phyloP scores from a whole-genome alignment of 2,329 filamentous ascomycete genomes.

The Aspergillus quadrilineatus region DNA sequence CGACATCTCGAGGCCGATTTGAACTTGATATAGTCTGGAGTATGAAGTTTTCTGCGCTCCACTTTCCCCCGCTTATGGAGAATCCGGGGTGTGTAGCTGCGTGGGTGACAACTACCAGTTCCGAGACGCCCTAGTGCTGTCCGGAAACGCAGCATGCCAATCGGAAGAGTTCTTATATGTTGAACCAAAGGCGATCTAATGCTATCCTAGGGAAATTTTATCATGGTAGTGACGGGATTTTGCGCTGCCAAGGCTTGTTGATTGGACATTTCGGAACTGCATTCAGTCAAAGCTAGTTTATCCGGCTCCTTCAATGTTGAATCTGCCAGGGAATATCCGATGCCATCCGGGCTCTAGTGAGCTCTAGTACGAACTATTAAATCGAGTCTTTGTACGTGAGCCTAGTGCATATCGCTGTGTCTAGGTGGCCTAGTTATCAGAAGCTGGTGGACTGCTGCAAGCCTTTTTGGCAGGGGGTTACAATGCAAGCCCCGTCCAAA shows the following conservation, averaged over 20 bases:
- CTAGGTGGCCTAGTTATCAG: too few species aligned
- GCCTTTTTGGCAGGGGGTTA: too few species aligned
- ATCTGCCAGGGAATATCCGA: too few species aligned
- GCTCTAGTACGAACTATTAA: too few species aligned
- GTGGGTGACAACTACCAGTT: neutral
- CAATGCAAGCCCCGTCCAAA: too few species aligned
- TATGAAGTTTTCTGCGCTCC: neutral
- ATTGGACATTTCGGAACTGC: neutral
- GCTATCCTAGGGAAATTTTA: neutral
- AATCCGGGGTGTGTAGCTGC: slow-evolving; percentile 1
- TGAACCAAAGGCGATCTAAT: neutral
- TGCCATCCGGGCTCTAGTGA: too few species aligned
- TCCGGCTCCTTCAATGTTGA: neutral
- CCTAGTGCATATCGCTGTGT: too few species aligned
- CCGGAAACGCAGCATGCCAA: neutral
- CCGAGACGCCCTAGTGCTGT: neutral
- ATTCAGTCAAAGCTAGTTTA: neutral
- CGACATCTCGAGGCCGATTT: neutral
- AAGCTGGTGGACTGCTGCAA: too few species aligned
- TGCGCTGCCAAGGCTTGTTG: neutral
- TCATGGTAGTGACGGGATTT: neutral
- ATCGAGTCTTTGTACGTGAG: too few species aligned
- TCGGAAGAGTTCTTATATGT: neutral
- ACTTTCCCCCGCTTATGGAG: neutral
- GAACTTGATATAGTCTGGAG: neutral